Conservation (phyloP, 345 rosid species). For the Citrus cavaleriei region DNA sequence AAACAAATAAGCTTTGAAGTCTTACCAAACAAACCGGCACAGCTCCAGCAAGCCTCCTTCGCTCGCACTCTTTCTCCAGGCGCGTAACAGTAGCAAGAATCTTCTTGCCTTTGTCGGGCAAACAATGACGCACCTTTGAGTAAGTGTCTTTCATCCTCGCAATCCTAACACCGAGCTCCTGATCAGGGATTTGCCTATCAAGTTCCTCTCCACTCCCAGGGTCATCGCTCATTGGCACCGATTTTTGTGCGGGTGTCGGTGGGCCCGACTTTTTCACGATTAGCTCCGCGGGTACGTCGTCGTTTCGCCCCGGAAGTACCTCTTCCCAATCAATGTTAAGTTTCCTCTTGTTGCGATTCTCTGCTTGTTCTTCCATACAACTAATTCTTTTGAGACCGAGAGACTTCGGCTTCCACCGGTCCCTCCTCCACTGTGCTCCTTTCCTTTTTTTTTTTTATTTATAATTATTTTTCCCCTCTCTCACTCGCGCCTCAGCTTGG, state of each 20-base stretch:
- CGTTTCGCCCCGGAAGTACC: slow-evolving; percentile 16
- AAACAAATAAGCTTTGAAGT: neutral
- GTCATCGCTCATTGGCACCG: slow-evolving; percentile 16
- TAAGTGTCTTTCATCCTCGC: slow-evolving; percentile 17
- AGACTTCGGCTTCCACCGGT: neutral
- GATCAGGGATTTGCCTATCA: slow-evolving; percentile 24
- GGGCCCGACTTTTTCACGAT: slow-evolving; percentile 20
- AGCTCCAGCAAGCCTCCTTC: slow-evolving; percentile 25
- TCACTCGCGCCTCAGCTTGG: no score
- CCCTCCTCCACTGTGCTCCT: neutral
- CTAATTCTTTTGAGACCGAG: neutral
- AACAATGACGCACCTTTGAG: neutral
- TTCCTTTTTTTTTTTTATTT: no score
- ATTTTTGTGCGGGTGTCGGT: neutral
- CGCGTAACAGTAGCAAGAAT: slow-evolving; percentile 22
- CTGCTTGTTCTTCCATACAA: slow-evolving; percentile 19
- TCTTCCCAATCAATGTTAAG: slow-evolving; percentile 39
- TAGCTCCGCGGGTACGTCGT: slow-evolving; percentile 27
- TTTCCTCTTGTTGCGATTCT: slow-evolving; percentile 27
- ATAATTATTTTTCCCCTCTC: no score
- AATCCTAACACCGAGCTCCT: slow-evolving; percentile 28
- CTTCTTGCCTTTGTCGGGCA: slow-evolving; percentile 58
- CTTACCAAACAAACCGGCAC: slow-evolving; percentile 28
- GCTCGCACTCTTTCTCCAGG: slow-evolving; percentile 48
- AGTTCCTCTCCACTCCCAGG: slow-evolving; percentile 12